Percentiles rank a stretch among this genome's conserved stretches.
These are phyloP conservation scores for Scedosporium apiospermum DNA, from an alignment of 2,329 filamentous ascomycete genomes.

Conservation along the genomic window DNA sequence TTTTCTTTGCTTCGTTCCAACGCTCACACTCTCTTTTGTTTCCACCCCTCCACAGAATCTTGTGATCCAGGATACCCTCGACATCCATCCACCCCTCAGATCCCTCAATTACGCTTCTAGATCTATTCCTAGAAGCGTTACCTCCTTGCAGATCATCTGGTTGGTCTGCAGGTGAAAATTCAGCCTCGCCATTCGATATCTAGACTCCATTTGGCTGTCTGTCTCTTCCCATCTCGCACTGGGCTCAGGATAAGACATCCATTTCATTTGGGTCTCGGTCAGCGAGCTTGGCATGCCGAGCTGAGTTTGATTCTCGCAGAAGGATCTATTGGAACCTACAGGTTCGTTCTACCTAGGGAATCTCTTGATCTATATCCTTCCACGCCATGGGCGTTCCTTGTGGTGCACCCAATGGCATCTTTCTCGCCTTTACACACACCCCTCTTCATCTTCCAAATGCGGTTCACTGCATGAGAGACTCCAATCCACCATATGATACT, in stretches of 20 bases:
- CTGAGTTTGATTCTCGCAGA: not conserved
- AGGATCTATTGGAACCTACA: not conserved
- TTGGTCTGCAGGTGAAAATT: not conserved
- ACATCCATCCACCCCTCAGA: not conserved
- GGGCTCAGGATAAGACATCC: not conserved
- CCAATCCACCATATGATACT: not conserved
- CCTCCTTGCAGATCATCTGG: not conserved
- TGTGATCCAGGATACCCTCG: not conserved
- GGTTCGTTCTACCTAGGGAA: not conserved
- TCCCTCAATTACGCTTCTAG: not conserved
- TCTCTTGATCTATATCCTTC: not conserved
- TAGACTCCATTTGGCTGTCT: not conserved
- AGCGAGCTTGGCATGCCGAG: not conserved
- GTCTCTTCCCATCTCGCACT: not conserved
- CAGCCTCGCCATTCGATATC: not conserved
- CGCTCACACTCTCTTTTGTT: not conserved
- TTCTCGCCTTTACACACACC: not conserved
- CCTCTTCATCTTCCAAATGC: not conserved
- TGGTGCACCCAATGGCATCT: no score
- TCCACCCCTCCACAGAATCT: not conserved
- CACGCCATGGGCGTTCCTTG: not conserved
- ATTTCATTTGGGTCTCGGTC: not conserved
- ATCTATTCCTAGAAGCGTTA: not conserved
- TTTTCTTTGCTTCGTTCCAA: not conserved
- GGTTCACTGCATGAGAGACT: not conserved